Conservation (phyloP, 169 alveolate species). For the Toxoplasma gondii region DNA sequence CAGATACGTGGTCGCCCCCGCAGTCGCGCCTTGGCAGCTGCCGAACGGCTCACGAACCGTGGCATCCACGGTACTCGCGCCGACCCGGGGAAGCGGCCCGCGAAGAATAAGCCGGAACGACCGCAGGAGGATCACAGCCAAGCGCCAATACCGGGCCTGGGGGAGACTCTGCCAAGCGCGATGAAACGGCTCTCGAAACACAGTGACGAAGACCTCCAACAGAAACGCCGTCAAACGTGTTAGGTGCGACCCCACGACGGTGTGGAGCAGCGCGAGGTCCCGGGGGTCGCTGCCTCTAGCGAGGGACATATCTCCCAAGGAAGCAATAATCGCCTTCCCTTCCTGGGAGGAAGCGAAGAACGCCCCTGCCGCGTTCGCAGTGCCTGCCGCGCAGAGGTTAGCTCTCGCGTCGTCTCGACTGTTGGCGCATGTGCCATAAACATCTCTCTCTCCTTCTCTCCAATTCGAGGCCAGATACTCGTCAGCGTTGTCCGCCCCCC, state of each 20-base stretch:
- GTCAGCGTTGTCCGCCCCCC: not conserved
- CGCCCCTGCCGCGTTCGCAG: not conserved
- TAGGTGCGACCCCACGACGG: not conserved
- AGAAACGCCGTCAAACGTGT: not conserved
- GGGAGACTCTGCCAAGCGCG: conserved; percentile 49
- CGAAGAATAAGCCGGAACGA: conserved; percentile 36
- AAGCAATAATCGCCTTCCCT: not conserved
- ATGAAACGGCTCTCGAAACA: conserved; percentile 23
- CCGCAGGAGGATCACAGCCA: conserved; percentile 50
- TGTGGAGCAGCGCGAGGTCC: not conserved
- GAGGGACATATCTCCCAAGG: not conserved
- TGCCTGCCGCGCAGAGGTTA: not conserved
- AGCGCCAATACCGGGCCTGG: conserved; percentile 59
- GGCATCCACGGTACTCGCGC: conserved; percentile 45
- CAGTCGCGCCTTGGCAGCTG: not conserved
- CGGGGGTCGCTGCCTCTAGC: conserved; percentile 38
- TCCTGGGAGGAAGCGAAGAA: not conserved
- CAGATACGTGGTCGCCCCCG: conserved; percentile 38
- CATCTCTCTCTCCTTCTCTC: not conserved
- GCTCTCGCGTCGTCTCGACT: too few relatives aligned
- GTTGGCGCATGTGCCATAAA: too few relatives aligned
- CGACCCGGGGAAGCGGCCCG: conserved; percentile 60
- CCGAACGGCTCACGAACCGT: conserved; percentile 57
- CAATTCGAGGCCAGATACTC: not conserved
- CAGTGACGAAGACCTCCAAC: not conserved